These are phyloP conservation scores for Colletotrichum musicola DNA, from an alignment of 2,329 filamentous ascomycete genomes.

Conservation along the genomic window DNA sequence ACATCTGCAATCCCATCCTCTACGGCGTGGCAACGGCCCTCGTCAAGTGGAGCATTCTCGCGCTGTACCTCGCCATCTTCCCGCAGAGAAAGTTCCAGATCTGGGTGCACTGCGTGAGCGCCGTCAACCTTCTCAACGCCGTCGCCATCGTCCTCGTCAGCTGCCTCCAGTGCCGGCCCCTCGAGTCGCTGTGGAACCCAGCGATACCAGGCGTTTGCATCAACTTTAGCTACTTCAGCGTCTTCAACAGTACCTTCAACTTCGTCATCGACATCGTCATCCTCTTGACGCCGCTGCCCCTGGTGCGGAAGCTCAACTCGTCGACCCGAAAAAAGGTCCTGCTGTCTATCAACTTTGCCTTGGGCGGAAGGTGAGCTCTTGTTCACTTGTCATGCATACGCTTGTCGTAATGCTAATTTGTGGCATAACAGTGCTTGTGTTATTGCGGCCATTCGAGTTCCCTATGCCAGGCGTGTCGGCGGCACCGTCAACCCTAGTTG, in stretches of 20 bases:
- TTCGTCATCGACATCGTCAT: conserved; percentile 22
- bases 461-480: conserved; percentile 21
- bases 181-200: conserved; percentile 13
- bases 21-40: conserved; percentile 21
- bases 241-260: conserved; percentile 30
- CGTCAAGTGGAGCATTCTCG: conserved; percentile 32
- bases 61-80: conserved; percentile 25
- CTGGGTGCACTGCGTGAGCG: conserved; percentile 23
- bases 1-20: conserved; percentile 28
- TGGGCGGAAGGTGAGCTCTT: conserved; percentile 19
- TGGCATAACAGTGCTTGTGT: conserved; percentile 5
- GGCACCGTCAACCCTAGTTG: conserved; percentile 27
- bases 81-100: conserved; percentile 19
- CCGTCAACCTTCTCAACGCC: conserved; percentile 22
- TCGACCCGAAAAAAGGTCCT: conserved; percentile 15
- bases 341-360: conserved; percentile 23
- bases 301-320: conserved; percentile 18
- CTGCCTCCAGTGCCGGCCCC: conserved; percentile 23
- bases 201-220: conserved; percentile 7
- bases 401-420: no score
- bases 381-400: no score
- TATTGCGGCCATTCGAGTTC: conserved; percentile 19
- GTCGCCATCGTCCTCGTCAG: conserved; percentile 24
- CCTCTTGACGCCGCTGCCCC: conserved; percentile 16
- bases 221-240: conserved; percentile 28